These are phyloP conservation scores for Lodderomyces theae DNA, from an alignment of 1,139 yeast species.

Conservation along the genomic window DNA sequence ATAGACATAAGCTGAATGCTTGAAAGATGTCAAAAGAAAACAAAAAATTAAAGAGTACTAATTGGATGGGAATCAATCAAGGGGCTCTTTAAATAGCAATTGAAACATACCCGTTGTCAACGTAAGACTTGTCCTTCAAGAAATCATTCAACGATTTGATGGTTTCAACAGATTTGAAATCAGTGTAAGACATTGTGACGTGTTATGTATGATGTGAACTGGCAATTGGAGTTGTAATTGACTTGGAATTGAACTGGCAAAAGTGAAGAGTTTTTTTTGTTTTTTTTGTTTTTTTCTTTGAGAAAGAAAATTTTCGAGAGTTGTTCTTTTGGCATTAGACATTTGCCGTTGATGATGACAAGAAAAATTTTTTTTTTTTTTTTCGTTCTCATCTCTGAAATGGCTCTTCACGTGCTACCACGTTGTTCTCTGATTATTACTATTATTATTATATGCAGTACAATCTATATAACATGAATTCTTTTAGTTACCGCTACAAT, in stretches of 20 bases:
- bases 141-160: constrained; percentile 80
- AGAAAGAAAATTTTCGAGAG: background rate
- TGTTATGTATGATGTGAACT: background rate
- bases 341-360: too few relatives aligned
- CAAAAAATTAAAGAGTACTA: background rate
- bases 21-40: background rate
- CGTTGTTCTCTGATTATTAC: background rate
- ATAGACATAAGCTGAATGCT: background rate
- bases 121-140: constrained; percentile 89
- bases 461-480: too few relatives aligned
- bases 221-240: too few relatives aligned
- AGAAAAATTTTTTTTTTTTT: background rate
- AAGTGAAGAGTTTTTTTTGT: too few relatives aligned
- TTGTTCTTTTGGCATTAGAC: too few relatives aligned
- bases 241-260: constrained; percentile 1
- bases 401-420: background rate
- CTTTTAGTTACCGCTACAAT: too few relatives aligned
- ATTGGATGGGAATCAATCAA: background rate
- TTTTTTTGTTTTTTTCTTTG: too few relatives aligned
- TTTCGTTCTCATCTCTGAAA: background rate
- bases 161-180: constrained; percentile 78
- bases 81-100: background rate
- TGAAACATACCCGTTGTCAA: constrained; percentile 75
- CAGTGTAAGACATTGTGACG: constrained; percentile 63
- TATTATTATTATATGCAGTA: background rate